A percentile compares a stretch with the other conserved stretches of the same genome.
Conservation (phyloP, 768 basidiomycete genomes). For the Suillus weaverae region DNA sequence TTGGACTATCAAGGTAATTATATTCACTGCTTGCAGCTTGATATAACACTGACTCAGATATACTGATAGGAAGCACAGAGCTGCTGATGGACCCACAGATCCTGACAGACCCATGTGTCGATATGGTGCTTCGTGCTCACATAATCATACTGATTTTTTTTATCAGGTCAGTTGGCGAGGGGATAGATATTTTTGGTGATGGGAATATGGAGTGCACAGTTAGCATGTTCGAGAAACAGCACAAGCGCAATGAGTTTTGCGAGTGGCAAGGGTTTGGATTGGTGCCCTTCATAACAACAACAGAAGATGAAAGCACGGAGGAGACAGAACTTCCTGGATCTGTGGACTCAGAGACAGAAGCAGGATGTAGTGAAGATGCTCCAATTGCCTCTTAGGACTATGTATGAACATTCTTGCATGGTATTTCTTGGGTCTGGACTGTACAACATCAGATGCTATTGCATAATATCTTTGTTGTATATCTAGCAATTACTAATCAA, state of each 20-base stretch:
- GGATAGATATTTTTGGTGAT: not conserved
- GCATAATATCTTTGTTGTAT: too few relatives aligned
- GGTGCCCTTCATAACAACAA: not conserved
- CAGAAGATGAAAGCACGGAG: too few relatives aligned
- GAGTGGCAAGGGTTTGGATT: conserved; percentile 6
- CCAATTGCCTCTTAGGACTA: too few relatives aligned
- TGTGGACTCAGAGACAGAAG: too few relatives aligned
- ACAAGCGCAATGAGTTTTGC: conserved; percentile 5
- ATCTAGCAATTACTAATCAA: too few relatives aligned
- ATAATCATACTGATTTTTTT: not conserved
- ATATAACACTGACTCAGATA: not conserved
- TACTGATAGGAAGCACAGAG: not conserved
- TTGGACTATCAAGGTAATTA: conserved; percentile 13
- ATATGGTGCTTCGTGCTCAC: not conserved
- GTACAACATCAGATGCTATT: too few relatives aligned
- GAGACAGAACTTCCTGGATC: too few relatives aligned
- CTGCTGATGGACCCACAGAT: conserved; percentile 1
- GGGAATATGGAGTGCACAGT: conserved; percentile 13
- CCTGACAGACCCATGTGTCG: not conserved
- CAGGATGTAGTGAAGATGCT: too few relatives aligned
- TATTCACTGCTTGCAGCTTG: not conserved
- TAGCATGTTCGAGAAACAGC: conserved; percentile 2
- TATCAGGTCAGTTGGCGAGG: not conserved
- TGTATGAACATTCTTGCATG: too few relatives aligned
- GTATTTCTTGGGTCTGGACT: not conserved